Evolutionary conservation across 352 stramenopile species (phyloP).

Genomic region (Phytophthora megakarya): DNA sequence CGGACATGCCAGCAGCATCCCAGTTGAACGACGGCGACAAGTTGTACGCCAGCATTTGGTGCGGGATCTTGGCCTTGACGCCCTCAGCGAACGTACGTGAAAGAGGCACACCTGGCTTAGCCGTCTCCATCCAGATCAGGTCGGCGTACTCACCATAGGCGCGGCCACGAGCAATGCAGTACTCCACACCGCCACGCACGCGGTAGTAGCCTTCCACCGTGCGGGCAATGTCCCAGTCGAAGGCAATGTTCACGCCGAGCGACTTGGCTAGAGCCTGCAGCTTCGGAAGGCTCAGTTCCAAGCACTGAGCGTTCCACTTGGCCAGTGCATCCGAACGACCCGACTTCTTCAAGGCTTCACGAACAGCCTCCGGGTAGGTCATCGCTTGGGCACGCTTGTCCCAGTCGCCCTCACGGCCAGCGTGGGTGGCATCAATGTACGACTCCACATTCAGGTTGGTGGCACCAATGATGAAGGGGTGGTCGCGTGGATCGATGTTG

Average conservation of each 20-base stretch:
- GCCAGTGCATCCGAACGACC: slow-evolving; percentile 71
- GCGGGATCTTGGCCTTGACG: slow-evolving; percentile 90
- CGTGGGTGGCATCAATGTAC: slow-evolving; percentile 79
- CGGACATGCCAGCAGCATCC: slow-evolving; percentile 96
- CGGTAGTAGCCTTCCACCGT: slow-evolving; percentile 98
- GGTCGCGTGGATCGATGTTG: slow-evolving; percentile 97
- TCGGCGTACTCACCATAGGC: slow-evolving; percentile 96
- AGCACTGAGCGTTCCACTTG: slow-evolving; percentile 84
- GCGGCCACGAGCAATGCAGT: slow-evolving; percentile 95
- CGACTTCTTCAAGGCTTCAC: slow-evolving; percentile 72
- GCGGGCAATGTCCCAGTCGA: slow-evolving; percentile 96
- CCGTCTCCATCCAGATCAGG: slow-evolving; percentile 99
- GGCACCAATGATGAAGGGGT: slow-evolving; percentile 97
- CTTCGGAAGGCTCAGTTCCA: slow-evolving; percentile 74
- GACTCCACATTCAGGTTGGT: slow-evolving; percentile 91
- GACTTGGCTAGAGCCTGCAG: slow-evolving; percentile 80
- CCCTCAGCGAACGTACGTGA: slow-evolving; percentile 94
- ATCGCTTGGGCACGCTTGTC: slow-evolving; percentile 92
- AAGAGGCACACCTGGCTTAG: slow-evolving; percentile 93
- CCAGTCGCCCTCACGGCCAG: slow-evolving; percentile 84
- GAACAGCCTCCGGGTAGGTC: slow-evolving; percentile 96
- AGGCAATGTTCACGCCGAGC: slow-evolving; percentile 86
- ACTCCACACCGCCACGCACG: slow-evolving; percentile 95
- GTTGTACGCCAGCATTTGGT: slow-evolving; percentile 99
- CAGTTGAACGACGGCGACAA: slow-evolving; percentile 99